These are phyloP conservation scores for Botryosphaeria agaves DNA, from an alignment of 2,329 filamentous ascomycete species.

Conservation along the genomic window DNA sequence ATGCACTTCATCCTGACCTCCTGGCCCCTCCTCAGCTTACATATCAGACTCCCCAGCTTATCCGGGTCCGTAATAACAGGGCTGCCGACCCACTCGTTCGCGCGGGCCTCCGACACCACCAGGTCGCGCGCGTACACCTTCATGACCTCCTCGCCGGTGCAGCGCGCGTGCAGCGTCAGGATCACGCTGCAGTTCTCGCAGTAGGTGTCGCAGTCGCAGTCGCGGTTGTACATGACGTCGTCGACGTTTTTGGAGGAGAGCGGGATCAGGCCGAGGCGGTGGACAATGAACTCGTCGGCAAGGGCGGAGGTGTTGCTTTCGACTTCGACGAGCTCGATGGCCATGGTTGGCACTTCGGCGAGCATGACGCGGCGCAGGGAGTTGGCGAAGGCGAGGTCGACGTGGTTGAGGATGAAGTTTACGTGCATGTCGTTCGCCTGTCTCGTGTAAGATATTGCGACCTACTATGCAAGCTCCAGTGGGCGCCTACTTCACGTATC, in stretches of 20 bases:
- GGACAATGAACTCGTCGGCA: constrained; percentile 87
- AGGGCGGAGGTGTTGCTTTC: constrained; percentile 89
- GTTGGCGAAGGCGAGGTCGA: constrained; percentile 85
- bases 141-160: constrained; percentile 74
- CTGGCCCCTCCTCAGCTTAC: constrained; percentile 78
- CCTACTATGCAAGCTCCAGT: constrained; percentile 2
- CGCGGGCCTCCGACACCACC: constrained; percentile 49
- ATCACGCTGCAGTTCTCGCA: constrained; percentile 84
- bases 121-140: constrained; percentile 87
- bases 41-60: constrained; percentile 67
- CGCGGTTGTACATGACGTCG: constrained; percentile 67
- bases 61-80: constrained; percentile 76
- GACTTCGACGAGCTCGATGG: constrained; percentile 88
- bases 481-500: constrained; percentile 24
- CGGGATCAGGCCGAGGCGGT: constrained; percentile 79
- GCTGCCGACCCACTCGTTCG: constrained; percentile 58
- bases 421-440: constrained; percentile 68
- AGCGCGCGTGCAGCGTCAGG: constrained; percentile 70
- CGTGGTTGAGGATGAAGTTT: constrained; percentile 80
- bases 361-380: constrained; percentile 80
- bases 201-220: constrained; percentile 92
- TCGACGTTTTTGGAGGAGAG: constrained; percentile 73
- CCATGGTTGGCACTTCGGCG: constrained; percentile 84
- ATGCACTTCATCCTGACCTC: constrained; percentile 82
- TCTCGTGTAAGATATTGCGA: not conserved